Base-by-base conservation (phyloP, 2,329 filamentous ascomycete genomes). In the Aspergillus cejpii region DNA sequence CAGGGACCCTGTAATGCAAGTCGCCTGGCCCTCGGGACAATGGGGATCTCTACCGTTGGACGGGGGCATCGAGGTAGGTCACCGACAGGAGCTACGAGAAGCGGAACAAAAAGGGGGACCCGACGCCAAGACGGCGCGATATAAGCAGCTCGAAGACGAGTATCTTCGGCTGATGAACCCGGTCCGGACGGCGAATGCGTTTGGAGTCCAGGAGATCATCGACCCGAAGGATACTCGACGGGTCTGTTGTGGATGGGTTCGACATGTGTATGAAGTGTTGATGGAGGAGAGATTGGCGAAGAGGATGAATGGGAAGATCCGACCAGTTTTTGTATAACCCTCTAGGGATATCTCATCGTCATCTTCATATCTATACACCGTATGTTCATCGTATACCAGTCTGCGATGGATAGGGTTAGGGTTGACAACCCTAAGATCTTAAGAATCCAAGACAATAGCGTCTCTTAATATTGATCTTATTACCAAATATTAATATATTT, bases 81-180 rank as follows among this genome's bases (percentile, higher is more conserved):
- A 84, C 62, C 71, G 76, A 1, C 74, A 76, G 44, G 80, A 83
- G 52, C 59, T 83, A 47, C 75, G 73, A 47, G 72, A 78, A 50
- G 75, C 75, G 21, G 72, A 75, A 45, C 28, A 31, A 31, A n/a
- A 74, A 72, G 42, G 56, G 69, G 20, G 77, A 77, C 0, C 63
- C 68, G 26, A 73, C n/a, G 6, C n/a, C n/a, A 31, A 75, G 49
- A 72, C 70, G 14, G 70, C 70, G 49, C 60, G 72, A 33, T 83
- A 81, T 51, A 67, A 70, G 31, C 75, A 80, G 54, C 52, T 84
- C 24, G 76, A 82, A 36, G 72, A 76, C 19, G 78, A 81, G 58
- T 83, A 83, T 58, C 63, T 70, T 27, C 67, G 79, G 17, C 55
- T 83, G 50, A 82, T 83, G 77, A 84, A 82, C 51, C 80, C 80